Conservation (phyloP, 2,329 filamentous ascomycete species). For the Tetracladium maxilliforme region DNA sequence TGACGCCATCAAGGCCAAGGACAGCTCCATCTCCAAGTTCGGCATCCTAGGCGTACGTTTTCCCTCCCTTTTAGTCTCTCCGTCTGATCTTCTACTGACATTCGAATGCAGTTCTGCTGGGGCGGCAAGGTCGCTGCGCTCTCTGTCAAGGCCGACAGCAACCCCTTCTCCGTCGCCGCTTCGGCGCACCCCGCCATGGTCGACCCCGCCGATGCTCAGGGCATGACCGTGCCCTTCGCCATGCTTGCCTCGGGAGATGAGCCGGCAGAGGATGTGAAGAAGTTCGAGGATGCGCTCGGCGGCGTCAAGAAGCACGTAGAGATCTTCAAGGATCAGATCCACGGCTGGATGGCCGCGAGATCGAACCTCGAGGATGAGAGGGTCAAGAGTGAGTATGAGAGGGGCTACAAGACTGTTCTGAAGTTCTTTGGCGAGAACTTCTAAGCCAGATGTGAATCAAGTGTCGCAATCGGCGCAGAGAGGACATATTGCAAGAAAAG, state of each 20-base stretch:
- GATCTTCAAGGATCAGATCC: conserved; percentile 51
- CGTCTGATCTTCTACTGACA: conserved; percentile 8
- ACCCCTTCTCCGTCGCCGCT: conserved; percentile 38
- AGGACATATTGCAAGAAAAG: too few species aligned
- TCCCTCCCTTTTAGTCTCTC: conserved; percentile 3
- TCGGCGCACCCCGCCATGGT: conserved; percentile 48
- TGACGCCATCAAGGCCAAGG: conserved; percentile 33
- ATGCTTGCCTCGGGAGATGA: conserved; percentile 55
- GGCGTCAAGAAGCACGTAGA: conserved; percentile 44
- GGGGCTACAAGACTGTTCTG: conserved; percentile 44
- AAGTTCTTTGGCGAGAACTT: conserved; percentile 39
- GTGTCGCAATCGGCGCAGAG: too few species aligned
- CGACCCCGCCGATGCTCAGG: conserved; percentile 42
- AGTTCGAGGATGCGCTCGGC: conserved; percentile 25
- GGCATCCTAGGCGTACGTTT: conserved; percentile 42
- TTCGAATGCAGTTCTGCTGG: conserved; percentile 43
- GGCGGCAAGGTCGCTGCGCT: conserved; percentile 52
- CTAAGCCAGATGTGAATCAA: conserved; percentile 7
- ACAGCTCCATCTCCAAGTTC: conserved; percentile 40
- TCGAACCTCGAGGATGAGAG: conserved; percentile 39
- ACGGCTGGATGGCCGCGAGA: conserved; percentile 62
- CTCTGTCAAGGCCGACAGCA: conserved; percentile 29
- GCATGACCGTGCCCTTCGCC: conserved; percentile 44
- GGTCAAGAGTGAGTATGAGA: conserved; percentile 45
- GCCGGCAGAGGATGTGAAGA: conserved; percentile 31